phyloP scores from a whole-genome alignment of 495 filamentous ascomycete species.

The Patellaria atrata region DNA sequence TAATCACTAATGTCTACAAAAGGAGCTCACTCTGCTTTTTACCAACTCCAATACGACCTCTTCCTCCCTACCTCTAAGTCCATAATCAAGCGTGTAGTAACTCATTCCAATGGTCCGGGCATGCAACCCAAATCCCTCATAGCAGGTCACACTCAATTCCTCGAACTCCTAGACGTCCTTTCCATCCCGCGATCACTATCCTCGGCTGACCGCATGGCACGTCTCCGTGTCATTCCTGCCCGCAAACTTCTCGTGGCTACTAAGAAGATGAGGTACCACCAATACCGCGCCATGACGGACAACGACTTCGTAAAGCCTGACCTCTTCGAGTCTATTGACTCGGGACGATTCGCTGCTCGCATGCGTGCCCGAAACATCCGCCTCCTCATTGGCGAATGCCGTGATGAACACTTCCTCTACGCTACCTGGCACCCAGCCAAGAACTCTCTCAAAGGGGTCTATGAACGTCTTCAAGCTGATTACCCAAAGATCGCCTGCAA shows the following conservation, averaged over 20 bases:
- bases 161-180: conserved; percentile 36
- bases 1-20: too few relatives aligned
- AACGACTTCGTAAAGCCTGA: conserved; percentile 31
- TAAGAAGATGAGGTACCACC: conserved; percentile 29
- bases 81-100: conserved; percentile 34
- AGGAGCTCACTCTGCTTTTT: conserved; percentile 31
- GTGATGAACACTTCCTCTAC: conserved; percentile 41
- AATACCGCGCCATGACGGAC: conserved; percentile 42
- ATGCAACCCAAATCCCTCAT: conserved; percentile 35
- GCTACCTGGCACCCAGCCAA: conserved; percentile 28
- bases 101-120: conserved; percentile 43
- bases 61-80: conserved; percentile 29
- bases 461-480: conserved; percentile 36
- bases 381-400: conserved; percentile 41
- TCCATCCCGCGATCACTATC: conserved; percentile 32
- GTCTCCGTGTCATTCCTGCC: conserved; percentile 30
- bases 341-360: conserved; percentile 31
- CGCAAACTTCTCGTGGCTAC: conserved; percentile 30
- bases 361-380: conserved; percentile 33
- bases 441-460: conserved; percentile 22
- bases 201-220: conserved; percentile 30
- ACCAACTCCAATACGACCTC: conserved; percentile 44
- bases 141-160: conserved; percentile 40
- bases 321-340: conserved; percentile 35
- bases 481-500: conserved; percentile 35